These are phyloP conservation scores for Suillus weaverae DNA, from an alignment of 768 basidiomycete genomes.

Conservation along the genomic window DNA sequence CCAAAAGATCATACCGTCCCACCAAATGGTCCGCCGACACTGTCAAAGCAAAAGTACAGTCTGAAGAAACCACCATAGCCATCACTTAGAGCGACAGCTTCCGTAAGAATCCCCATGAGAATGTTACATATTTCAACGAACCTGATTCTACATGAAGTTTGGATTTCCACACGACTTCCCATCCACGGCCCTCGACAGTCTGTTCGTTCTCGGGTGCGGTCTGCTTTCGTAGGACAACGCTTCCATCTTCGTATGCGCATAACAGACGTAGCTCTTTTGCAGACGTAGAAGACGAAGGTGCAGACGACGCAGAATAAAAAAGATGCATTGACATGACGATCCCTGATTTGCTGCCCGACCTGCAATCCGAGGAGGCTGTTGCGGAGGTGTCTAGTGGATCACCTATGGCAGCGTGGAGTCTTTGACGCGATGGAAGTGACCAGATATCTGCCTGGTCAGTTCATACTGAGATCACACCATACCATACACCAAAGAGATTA, in stretches of 20 bases:
- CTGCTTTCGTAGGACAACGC: constrained; percentile 69
- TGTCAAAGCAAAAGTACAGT: constrained; percentile 62
- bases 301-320: constrained; percentile 35
- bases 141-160: constrained; percentile 75
- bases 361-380: constrained; percentile 38
- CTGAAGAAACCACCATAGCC: constrained; percentile 62
- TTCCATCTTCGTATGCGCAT: constrained; percentile 83
- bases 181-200: constrained; percentile 67
- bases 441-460: constrained; percentile 80
- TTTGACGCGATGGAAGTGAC: constrained; percentile 62
- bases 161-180: constrained; percentile 67
- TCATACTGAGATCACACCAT: not conserved
- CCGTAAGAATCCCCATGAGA: not conserved
- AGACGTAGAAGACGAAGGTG: constrained; percentile 34
- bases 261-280: constrained; percentile 57
- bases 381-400: constrained; percentile 40
- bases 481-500: not conserved
- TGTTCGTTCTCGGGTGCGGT: constrained; percentile 35
- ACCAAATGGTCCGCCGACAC: constrained; percentile 86
- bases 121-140: constrained; percentile 31
- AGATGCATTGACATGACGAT: constrained; percentile 90
- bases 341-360: constrained; percentile 60
- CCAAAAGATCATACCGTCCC: constrained; percentile 61
- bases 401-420: constrained; percentile 87
- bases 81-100: not conserved